Conservation (phyloP, 768 basidiomycete genomes). For the Fomitopsis serialis region DNA sequence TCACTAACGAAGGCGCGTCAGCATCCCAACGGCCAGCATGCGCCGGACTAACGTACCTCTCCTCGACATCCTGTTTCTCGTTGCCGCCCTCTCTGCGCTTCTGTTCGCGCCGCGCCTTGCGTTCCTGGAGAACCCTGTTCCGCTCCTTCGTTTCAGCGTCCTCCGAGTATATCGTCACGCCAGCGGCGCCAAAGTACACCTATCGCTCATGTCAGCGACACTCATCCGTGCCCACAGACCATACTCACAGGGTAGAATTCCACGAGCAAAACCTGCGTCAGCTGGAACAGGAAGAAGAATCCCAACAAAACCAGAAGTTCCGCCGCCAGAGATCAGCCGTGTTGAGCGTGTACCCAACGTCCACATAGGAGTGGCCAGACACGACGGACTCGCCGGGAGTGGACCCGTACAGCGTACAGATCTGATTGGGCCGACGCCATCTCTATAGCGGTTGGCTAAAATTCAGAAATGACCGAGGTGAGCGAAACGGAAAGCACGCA, state of each 20-base stretch:
- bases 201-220: conserved; percentile 17
- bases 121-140: conserved; percentile 47
- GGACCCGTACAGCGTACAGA: conserved; percentile 73
- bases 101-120: conserved; percentile 36
- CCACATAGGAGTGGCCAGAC: conserved; percentile 56
- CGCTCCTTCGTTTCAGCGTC: conserved; percentile 45
- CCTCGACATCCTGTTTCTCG: conserved; percentile 8
- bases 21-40: background rate
- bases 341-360: conserved; percentile 45
- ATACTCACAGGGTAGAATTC: conserved; percentile 56
- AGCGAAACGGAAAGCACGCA: conserved; percentile 25
- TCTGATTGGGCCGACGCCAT: conserved; percentile 58
- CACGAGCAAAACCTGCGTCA: conserved; percentile 61
- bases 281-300: conserved; percentile 65
- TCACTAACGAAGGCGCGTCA: background rate
- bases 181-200: conserved; percentile 46
- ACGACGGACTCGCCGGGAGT: conserved; percentile 49
- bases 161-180: conserved; percentile 58
- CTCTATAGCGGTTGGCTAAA: conserved; percentile 25
- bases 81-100: conserved; percentile 12
- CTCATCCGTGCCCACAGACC: background rate
- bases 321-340: conserved; percentile 55
- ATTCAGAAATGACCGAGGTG: background rate
- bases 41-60: background rate
- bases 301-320: conserved; percentile 68